Base-by-base conservation (phyloP, 208 protist species). In the Acanthamoeba triangularis region DNA sequence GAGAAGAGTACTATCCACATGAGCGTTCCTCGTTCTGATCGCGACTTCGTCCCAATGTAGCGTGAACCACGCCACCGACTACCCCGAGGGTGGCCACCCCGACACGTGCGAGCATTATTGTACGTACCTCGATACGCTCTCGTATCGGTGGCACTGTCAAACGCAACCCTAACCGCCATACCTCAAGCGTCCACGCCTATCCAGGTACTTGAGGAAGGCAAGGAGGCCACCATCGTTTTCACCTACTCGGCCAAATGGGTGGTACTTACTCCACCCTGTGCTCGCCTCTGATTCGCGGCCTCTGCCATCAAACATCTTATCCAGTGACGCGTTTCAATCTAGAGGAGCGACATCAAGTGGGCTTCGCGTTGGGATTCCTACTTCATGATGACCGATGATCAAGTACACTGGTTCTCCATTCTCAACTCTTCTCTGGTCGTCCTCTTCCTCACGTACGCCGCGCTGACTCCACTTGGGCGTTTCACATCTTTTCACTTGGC, bases 301-400 rank as follows among this genome's bases (percentile, higher is more conserved):
- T 56, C 52, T 18, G 0, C 52, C 52, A 56, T 6, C 14, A 1
- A 18, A 56, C 52, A 18, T 56, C 52, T 56, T 18, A 18, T 1
- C 3, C 52, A 56, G 11, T 56, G 52, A 20, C 8, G 28, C 11
- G 2, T 33, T 33, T 52, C 56, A 63, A 0, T 11, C 2, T 23
- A 91, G 84, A 63, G 56, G 56, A 67, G 47, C 20, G 84, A 91
- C 63, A 94, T 99, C 33, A 72, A 97, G 44, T 99, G 99, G 99
- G 98, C 98, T 6, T 99, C 99, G 37, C 98, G 99, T 18, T 99
- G 99, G 99, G 99, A 99, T 91, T 95, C 97, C 25, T 99, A 99
- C 96, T 98, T 99, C 63, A 98, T 98, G 82, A 97, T 98, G 94
- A 97, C 98, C 1, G 97, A 98, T 74, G 96, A 96, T 1, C 95